Base-by-base conservation (phyloP, 1,284 basidiomycete genomes). In the Neonothopanus nambi region DNA sequence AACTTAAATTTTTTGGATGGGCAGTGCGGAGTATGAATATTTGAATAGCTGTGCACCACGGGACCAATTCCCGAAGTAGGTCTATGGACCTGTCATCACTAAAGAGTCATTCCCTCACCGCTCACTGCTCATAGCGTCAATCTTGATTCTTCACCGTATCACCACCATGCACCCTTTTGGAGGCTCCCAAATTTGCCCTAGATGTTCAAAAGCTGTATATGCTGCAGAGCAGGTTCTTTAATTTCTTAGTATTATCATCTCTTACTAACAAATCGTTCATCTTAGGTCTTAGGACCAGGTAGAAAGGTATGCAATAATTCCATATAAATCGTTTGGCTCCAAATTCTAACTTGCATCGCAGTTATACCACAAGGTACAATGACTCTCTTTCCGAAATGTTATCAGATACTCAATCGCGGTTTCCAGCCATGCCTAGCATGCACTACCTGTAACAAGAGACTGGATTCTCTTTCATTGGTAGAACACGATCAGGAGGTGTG, bases 401-500 rank as follows among this genome's bases (percentile, higher is more conserved):
- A 18, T 40, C 9, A 42, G 17, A 12, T 15, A 12, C 20, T 47
- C 26, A 42, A 35, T 51, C 17, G 17, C 47, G 51, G 56, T 44
- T 26, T 49, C 7, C 54, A 87, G 87, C 81, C 84, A 23, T 92
- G 89, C 70, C 74, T 91, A 40, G 75, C 83, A 8, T 92, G 89
- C 67, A 82, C 74, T 46, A 73, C 73, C 26, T 91, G 88, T 61
- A 81, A 78, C 62, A 90, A 89, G 64, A 76, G 89, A 41, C 73
- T 91, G 8, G 89, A 91, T 64, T 90, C 89, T 0, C 74, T 79
- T 52, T 83, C 77, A 20, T 74, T 92, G 17, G 71, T 90, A 8
- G 89, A 92, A 64, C 89, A 92, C 64, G 80, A 91, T 62, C 76
- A 86, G 65, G 73, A 87, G 76, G 87, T 86, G 58, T 58, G 82